Evolutionary conservation across 495 filamentous ascomycete genomes (phyloP).

Genomic region (Penicillium alfredii): DNA sequence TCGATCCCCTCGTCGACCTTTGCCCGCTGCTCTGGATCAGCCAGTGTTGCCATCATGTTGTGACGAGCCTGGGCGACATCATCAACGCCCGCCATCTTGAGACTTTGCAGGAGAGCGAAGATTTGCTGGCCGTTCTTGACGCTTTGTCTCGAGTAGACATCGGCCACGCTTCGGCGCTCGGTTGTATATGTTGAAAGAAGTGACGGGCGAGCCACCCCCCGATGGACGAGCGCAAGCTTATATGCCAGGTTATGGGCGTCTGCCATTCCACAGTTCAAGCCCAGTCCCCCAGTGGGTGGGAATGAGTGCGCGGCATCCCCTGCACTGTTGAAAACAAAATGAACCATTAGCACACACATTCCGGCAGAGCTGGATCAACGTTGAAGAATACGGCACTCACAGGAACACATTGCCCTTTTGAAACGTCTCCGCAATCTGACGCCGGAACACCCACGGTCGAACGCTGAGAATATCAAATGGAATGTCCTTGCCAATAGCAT

Average conservation of each 20-base stretch:
- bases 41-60: slow-evolving; percentile 3
- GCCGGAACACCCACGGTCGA: slow-evolving; percentile 36
- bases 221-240: slow-evolving; percentile 28
- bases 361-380: too few species aligned
- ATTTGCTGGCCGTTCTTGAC: slow-evolving; percentile 29
- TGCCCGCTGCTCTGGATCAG: slow-evolving; percentile 3
- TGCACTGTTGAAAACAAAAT: slow-evolving; percentile 26
- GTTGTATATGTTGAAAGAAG: slow-evolving; percentile 14
- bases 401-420: slow-evolving; percentile 29
- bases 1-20: slow-evolving; percentile 14
- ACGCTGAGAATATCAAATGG: slow-evolving; percentile 34
- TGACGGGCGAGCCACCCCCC: slow-evolving; percentile 2
- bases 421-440: slow-evolving; percentile 32
- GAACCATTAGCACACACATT: not conserved
- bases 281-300: slow-evolving; percentile 30
- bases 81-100: slow-evolving; percentile 16
- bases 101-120: slow-evolving; percentile 17
- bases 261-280: slow-evolving; percentile 30
- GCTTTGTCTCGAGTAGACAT: slow-evolving; percentile 23
- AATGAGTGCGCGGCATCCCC: slow-evolving; percentile 47
- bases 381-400: too few species aligned
- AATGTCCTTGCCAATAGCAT: slow-evolving; percentile 29
- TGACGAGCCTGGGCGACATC: slow-evolving; percentile 5
- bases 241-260: slow-evolving; percentile 33
- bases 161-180: slow-evolving; percentile 22